A percentile compares a stretch with the other conserved stretches of the same genome.
Conservation (phyloP, 345 rosid species). For the Lumnitzera racemosa region DNA sequence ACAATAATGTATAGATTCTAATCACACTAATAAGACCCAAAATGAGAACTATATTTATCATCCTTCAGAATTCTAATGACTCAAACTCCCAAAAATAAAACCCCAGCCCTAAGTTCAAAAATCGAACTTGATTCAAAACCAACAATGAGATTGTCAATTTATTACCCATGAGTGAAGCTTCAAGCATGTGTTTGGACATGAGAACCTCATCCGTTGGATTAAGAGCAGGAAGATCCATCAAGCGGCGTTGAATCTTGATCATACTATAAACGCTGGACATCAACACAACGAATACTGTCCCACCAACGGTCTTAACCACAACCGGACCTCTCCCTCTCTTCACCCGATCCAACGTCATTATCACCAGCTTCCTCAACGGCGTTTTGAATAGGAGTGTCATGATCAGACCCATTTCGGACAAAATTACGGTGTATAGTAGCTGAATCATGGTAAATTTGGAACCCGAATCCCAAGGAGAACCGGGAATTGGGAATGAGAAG, state of each 20-base stretch:
- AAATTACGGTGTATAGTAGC: slow-evolving; percentile 53
- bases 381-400: slow-evolving; percentile 61
- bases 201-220: slow-evolving; percentile 88
- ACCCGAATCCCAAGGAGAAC: not conserved
- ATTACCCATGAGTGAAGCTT: slow-evolving; percentile 85
- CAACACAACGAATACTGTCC: slow-evolving; percentile 51
- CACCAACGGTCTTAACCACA: slow-evolving; percentile 54
- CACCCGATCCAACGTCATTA: slow-evolving; percentile 54
- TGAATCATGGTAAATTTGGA: slow-evolving; percentile 41
- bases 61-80: no score
- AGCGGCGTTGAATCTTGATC: slow-evolving; percentile 45
- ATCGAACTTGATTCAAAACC: not conserved
- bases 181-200: slow-evolving; percentile 63
- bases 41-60: no score
- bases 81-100: not conserved
- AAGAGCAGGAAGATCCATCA: slow-evolving; percentile 38
- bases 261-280: slow-evolving; percentile 52
- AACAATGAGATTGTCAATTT: not conserved
- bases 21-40: no score
- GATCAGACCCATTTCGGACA: slow-evolving; percentile 55
- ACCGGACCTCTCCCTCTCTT: slow-evolving; percentile 87
- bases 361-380: slow-evolving; percentile 69
- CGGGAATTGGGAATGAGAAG: not conserved
- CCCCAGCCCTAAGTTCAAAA: not conserved
- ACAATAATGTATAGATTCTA: no score